Evolutionary conservation across 805 yeast genomes (phyloP), one percentile per base, ranked within the genome.

Genomic region (Candida dajiaensis): DNA sequence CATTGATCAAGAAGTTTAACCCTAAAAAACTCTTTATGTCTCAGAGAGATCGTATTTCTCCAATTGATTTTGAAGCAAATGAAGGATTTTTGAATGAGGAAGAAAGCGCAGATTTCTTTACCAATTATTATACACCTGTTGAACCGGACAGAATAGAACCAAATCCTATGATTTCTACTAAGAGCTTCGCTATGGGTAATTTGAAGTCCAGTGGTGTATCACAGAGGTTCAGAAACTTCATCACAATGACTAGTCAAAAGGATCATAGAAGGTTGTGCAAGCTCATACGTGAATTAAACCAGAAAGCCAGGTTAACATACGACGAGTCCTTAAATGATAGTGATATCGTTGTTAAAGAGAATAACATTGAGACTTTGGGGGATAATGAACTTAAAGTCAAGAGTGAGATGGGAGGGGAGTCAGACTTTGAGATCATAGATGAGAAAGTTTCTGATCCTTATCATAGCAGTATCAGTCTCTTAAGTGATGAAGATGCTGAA

Each of bases 61-160:
- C 46, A 1, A 39, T 18, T 9, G 35, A 41, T 0, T 50, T 57
- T 29, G 40, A 28, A 3, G 44, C 40, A 1, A 35, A 36, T 5
- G 58, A 54, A n/a, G 64, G 64, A 1, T 53, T 52, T 25, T 41
- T 59, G 10, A 50, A 46, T 2, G 48, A 31, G 2, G 20, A 39
- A 6, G 62, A 58, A 23, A 38, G 42, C 6, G 45, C 41, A 3
- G 49, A 49, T n/a, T 58, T 58, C 40, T 47, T 55, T 33, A 46
- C 55, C 11, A 46, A 40, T 12, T 50, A 47, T 35, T 48, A 43
- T 22, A 44, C 51, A 9, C 38, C 42, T 3, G 46, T 40, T 7
- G 46, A 31, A 29, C 37, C 39, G 29, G 38, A 29, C 38, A 15
- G 15, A 4, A 15, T 55, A 9, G 25, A 18, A 13, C 20, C 43